A percentile compares a stretch with the other conserved stretches of the same genome.
Evolutionary conservation across 768 basidiomycete genomes (phyloP).

Genomic region (Floccularia luteovirens): DNA sequence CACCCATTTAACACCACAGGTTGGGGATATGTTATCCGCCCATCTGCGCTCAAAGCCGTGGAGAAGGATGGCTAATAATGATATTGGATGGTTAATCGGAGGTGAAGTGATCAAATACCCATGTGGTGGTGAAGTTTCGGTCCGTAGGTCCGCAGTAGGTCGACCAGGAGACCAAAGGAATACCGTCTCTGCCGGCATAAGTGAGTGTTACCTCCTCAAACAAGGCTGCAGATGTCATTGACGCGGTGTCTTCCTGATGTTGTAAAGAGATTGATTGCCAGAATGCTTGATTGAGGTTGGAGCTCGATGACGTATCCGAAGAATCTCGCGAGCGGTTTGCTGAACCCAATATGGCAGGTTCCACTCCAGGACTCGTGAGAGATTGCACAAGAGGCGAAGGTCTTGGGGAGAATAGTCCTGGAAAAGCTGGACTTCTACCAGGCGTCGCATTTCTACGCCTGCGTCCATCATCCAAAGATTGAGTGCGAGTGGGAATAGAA

Average conservation of each 20-base stretch:
- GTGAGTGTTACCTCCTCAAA: slow-evolving; percentile 12
- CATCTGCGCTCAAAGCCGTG: no score
- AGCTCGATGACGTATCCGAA: slow-evolving; percentile 8
- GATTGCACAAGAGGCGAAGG: slow-evolving; percentile 21
- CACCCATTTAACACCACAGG: no score
- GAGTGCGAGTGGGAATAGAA: neutral
- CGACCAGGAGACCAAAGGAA: no score
- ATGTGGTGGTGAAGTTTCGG: no score
- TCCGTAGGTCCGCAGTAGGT: no score
- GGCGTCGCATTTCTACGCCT: slow-evolving; percentile 2
- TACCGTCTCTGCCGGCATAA: no score
- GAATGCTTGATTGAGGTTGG: slow-evolving; percentile 31
- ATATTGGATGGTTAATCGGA: no score
- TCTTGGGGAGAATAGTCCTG: slow-evolving; percentile 9
- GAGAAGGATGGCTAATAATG: no score
- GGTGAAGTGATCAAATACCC: no score
- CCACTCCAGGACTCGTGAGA: slow-evolving; percentile 19
- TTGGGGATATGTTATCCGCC: no score
- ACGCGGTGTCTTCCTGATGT: slow-evolving; percentile 9
- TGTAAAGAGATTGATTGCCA: slow-evolving; percentile 36
- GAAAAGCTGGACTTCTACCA: neutral
- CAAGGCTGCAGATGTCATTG: slow-evolving; percentile 4
- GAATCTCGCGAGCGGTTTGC: slow-evolving; percentile 26
- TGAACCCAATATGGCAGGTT: slow-evolving; percentile 16
- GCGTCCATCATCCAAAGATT: slow-evolving; percentile 10